phyloP scores from a whole-genome alignment of 441 rosid genomes.

The Hura crepitans region DNA sequence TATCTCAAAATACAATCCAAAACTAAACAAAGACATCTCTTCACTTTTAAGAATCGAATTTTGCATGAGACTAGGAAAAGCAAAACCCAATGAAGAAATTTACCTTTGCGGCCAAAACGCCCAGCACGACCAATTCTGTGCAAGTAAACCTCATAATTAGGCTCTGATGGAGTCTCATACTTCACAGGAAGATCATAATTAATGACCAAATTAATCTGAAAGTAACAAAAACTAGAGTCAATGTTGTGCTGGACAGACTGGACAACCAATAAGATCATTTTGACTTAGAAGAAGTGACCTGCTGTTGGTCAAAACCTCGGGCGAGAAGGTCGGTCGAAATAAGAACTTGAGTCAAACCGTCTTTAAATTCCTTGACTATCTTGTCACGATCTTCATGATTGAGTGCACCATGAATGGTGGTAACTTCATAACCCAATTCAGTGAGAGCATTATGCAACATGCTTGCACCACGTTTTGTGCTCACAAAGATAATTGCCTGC shows the following conservation, averaged over 20 bases:
- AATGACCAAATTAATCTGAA: slow-evolving; percentile 83
- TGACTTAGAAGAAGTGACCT: slow-evolving; percentile 33
- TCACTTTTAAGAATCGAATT: neutral
- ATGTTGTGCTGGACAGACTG: neutral
- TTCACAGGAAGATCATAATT: slow-evolving; percentile 80
- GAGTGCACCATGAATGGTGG: slow-evolving; percentile 74
- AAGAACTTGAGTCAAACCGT: slow-evolving; percentile 83
- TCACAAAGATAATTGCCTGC: slow-evolving; percentile 82
- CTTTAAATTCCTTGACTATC: slow-evolving; percentile 84
- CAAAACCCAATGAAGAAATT: slow-evolving; percentile 10
- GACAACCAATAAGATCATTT: neutral
- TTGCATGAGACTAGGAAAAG: neutral
- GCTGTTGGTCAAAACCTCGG: slow-evolving; percentile 92
- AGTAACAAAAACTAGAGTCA: neutral
- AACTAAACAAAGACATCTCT: neutral
- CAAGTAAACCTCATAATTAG: slow-evolving; percentile 85
- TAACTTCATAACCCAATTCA: slow-evolving; percentile 71
- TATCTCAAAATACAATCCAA: neutral
- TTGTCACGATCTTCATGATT: slow-evolving; percentile 64
- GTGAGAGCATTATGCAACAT: slow-evolving; percentile 59
- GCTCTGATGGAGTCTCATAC: slow-evolving; percentile 46
- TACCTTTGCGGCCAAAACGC: slow-evolving; percentile 94
- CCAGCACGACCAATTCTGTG: slow-evolving; percentile 99
- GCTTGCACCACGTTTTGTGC: slow-evolving; percentile 52
- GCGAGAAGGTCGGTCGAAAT: slow-evolving; percentile 90